These are phyloP conservation scores for Ustilago xerochloae DNA, from an alignment of 1,284 basidiomycete species.

Conservation along the genomic window DNA sequence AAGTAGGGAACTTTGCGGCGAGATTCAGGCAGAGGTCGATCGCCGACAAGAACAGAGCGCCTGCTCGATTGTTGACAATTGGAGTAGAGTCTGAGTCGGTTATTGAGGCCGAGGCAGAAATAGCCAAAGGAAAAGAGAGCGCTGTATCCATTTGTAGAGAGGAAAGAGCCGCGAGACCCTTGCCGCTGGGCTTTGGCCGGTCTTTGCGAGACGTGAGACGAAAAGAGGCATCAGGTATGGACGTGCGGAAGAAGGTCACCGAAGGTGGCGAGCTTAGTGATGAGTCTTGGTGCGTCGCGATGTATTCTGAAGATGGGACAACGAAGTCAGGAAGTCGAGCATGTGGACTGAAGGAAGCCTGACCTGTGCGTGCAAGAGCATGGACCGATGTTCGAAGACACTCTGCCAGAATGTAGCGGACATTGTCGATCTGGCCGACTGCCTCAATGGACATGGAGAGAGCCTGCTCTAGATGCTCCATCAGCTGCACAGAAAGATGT, in stretches of 20 bases:
- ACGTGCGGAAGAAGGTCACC: constrained; percentile 21
- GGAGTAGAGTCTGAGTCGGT: not conserved
- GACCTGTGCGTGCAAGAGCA: constrained; percentile 37
- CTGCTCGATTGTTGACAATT: constrained; percentile 12
- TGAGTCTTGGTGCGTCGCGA: not conserved
- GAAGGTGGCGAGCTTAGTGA: not conserved
- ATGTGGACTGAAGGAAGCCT: constrained; percentile 27
- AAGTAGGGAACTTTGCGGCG: constrained; percentile 15
- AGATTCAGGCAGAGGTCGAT: constrained; percentile 31
- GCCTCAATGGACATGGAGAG: constrained; percentile 36
- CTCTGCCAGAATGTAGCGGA: constrained; percentile 39
- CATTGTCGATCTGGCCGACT: constrained; percentile 44
- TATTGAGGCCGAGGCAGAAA: not conserved
- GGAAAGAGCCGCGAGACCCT: constrained; percentile 18
- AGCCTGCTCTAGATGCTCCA: constrained; percentile 19
- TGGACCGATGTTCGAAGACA: constrained; percentile 34
- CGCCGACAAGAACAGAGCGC: constrained; percentile 23
- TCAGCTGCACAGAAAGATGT: constrained; percentile 13
- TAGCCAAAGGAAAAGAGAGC: constrained; percentile 10
- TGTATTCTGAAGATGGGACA: constrained; percentile 7
- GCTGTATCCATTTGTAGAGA: constrained; percentile 14
- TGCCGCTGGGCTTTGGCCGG: constrained; percentile 33
- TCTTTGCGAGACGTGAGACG: constrained; percentile 36
- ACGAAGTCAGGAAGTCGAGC: constrained; percentile 38
- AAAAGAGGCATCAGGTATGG: constrained; percentile 13